These are phyloP conservation scores for Haplosporangium sp. DNA, from an alignment of 371 early-diverging fungal species.

Conservation along the genomic window DNA sequence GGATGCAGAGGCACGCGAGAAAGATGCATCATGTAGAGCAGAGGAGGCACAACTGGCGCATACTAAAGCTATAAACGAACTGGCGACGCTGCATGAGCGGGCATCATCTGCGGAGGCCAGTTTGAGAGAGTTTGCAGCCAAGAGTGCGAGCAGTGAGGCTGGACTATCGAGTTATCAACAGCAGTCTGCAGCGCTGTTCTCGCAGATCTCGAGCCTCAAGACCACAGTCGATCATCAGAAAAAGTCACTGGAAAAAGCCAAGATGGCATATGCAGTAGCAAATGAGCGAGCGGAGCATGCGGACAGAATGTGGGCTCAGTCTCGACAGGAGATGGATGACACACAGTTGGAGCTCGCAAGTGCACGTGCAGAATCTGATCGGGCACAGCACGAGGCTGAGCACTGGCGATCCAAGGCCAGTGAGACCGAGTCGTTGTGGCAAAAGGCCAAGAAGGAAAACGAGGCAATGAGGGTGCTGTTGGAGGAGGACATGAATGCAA, in stretches of 20 bases:
- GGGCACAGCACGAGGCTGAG: slow-evolving; percentile 36
- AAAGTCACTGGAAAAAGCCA: slow-evolving; percentile 55
- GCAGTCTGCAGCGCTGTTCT: slow-evolving; percentile 31
- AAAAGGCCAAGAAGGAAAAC: slow-evolving; percentile 49
- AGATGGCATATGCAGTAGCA: slow-evolving; percentile 50
- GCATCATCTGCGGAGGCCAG: slow-evolving; percentile 61
- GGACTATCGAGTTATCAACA: slow-evolving; percentile 53
- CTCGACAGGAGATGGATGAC: slow-evolving; percentile 48
- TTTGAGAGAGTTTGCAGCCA: slow-evolving; percentile 57
- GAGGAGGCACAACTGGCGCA: slow-evolving; percentile 67
- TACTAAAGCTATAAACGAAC: slow-evolving; percentile 60
- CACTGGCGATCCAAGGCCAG: slow-evolving; percentile 45
- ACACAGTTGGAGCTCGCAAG: slow-evolving; percentile 30
- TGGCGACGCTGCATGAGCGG: slow-evolving; percentile 58
- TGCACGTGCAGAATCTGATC: slow-evolving; percentile 37
- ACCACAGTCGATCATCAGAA: slow-evolving; percentile 56
- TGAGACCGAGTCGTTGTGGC: slow-evolving; percentile 50
- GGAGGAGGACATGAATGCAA: slow-evolving; percentile 48
- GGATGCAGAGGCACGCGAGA: slow-evolving; percentile 62
- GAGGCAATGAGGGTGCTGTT: slow-evolving; percentile 37
- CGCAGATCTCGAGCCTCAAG: slow-evolving; percentile 46
- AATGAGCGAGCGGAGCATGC: slow-evolving; percentile 57
- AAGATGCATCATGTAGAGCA: slow-evolving; percentile 61
- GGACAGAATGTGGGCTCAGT: slow-evolving; percentile 54
- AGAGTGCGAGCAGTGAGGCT: slow-evolving; percentile 49